Evolutionary conservation across 768 basidiomycete genomes (phyloP), one percentile per base, ranked within the genome.

Genomic region (Tephrocybe sp.): DNA sequence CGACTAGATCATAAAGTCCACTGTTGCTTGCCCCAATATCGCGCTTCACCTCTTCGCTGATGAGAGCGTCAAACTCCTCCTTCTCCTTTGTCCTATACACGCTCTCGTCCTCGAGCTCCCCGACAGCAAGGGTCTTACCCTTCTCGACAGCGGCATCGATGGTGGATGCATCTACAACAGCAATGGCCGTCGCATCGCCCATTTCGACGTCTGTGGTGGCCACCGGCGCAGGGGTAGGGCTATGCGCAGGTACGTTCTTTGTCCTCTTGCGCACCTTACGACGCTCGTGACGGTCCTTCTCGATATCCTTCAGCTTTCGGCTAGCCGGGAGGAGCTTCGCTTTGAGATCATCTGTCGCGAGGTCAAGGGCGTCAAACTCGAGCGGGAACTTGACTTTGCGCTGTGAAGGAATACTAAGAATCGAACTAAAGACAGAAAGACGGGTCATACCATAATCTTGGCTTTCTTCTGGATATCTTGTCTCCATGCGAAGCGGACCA

Each of bases 401-500:
- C 90, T 91, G 28, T 9, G 32, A 7, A 10, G 17, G 26, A 18
- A 23, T 21, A 30, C 49, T 10, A 23, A 12, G 21, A 14, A 6
- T 14, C 14, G 14, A 14, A 21, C 11, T 12, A 26, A 15, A 7
- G 1, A 4, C 28, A 17, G 33, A 2, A 9, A 46, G 14, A 39
- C 12, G 15, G 11, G 12, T 60, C 71, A 38, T 54, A 89, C 89
- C 96, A 99, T 93, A 65, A 98, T 96, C 73, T 99, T 98, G 1
- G 96, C 85, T 65, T 98, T 98, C 74, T 88, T 93, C 45, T 70
- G 70, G 53, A 97, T 94, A 58, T 98, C 97, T 32, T 81, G 76
- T 53, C 92, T 76, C 97, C 97, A 99, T 49, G 86, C 88, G 67
- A 98, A 99, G 41, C 97, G 89, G 11, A 95, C 94, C 88, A 98